These are phyloP conservation scores for Trypanosomatidae sp. DNA, from an alignment of 208 protist genomes.

Conservation along the genomic window DNA sequence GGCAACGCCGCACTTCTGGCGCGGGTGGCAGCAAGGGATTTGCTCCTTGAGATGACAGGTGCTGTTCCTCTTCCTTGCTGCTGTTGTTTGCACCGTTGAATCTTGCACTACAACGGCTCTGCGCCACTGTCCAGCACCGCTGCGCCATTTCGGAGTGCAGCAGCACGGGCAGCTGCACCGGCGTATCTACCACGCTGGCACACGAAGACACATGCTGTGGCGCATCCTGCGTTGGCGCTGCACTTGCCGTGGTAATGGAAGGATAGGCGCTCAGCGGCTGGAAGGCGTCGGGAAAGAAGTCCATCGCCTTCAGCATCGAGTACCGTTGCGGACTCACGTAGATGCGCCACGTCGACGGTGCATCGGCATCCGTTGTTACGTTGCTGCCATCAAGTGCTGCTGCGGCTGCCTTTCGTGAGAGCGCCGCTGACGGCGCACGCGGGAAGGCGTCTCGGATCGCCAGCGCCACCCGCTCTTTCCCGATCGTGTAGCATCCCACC, in stretches of 20 bases:
- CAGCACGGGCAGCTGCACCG: no score
- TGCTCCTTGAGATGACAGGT: no score
- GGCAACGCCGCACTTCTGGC: no score
- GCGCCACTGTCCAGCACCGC: no score
- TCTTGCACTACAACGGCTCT: no score
- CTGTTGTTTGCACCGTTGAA: no score
- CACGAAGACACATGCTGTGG: neutral
- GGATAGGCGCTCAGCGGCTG: conserved; percentile 1
- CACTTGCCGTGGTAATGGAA: neutral
- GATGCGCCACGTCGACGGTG: conserved; percentile 14
- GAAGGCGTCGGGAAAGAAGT: conserved; percentile 33
- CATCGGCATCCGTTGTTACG: no score
- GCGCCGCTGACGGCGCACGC: neutral
- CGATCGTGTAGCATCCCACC: conserved; percentile 89
- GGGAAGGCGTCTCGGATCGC: conserved; percentile 67
- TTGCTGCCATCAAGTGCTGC: neutral
- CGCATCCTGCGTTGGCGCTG: neutral
- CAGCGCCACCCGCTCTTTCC: conserved; percentile 88
- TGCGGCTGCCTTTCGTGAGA: neutral
- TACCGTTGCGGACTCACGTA: conserved; percentile 29
- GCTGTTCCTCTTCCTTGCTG: no score
- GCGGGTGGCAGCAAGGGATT: no score
- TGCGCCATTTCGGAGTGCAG: no score
- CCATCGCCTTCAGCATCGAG: conserved; percentile 19
- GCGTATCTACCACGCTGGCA: neutral